These are phyloP conservation scores for Nasturtium officinale DNA, from an alignment of 345 rosid genomes.

Conservation along the genomic window DNA sequence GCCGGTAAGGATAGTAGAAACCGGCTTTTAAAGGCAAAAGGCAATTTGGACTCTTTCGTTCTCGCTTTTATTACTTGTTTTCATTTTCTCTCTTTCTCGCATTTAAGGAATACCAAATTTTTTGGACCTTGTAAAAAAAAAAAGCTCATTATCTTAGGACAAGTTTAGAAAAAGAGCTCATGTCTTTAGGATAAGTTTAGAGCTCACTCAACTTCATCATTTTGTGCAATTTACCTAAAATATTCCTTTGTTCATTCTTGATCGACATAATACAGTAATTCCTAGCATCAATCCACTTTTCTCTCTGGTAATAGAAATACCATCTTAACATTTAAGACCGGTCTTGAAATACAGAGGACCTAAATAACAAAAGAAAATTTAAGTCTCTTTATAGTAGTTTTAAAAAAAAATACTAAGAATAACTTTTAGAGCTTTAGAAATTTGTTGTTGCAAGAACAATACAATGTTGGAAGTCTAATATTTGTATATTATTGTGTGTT, in stretches of 20 bases:
- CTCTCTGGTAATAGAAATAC: neutral
- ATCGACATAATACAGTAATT: neutral
- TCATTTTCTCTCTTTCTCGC: neutral
- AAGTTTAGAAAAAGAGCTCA: slow-evolving; percentile 1
- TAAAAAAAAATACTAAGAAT: too few relatives aligned
- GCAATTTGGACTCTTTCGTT: slow-evolving; percentile 3
- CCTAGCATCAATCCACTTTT: neutral
- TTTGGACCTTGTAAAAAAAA: neutral
- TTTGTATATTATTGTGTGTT: too few relatives aligned
- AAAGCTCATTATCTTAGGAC: neutral
- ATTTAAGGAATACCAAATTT: neutral
- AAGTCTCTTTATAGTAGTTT: too few relatives aligned
- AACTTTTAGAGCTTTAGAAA: too few relatives aligned
- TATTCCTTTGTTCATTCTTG: neutral
- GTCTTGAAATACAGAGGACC: too few relatives aligned
- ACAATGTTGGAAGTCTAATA: too few relatives aligned
- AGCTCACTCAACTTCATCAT: neutral
- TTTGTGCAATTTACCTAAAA: neutral
- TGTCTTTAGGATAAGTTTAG: neutral
- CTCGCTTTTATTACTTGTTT: slow-evolving; percentile 9
- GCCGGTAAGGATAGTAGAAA: slow-evolving; percentile 30
- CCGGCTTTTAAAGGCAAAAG: slow-evolving; percentile 38
- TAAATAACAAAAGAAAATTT: too few relatives aligned
- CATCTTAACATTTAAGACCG: too few relatives aligned
- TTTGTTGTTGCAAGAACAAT: too few relatives aligned